Percentiles rank a stretch among this genome's conserved stretches.
Evolutionary conservation across 2,329 filamentous ascomycete species (phyloP).

Genomic region (Aspergillus nomiae): DNA sequence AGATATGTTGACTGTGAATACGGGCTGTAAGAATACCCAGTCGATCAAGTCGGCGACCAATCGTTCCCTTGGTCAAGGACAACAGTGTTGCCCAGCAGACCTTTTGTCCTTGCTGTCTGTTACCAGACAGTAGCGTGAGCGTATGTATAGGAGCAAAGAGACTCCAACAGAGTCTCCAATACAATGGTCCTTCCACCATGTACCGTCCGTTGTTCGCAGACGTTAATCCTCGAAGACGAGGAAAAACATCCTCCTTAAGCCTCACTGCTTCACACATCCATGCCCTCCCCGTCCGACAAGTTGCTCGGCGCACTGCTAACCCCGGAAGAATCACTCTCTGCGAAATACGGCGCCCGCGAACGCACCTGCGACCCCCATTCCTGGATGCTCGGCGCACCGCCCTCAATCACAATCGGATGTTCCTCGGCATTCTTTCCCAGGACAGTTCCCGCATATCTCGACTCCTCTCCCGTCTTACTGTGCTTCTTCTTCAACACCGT

Average conservation of each 20-base stretch:
- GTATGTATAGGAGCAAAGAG: background rate
- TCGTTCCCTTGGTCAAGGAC: background rate
- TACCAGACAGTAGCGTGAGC: background rate
- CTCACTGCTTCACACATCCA: constrained; percentile 34
- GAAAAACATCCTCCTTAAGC: background rate
- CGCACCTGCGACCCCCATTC: constrained; percentile 59
- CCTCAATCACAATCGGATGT: constrained; percentile 74
- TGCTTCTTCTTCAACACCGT: constrained; percentile 87
- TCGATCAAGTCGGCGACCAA: background rate
- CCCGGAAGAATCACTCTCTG: constrained; percentile 37
- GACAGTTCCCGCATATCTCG: constrained; percentile 80
- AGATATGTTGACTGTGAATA: background rate
- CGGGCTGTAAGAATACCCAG: background rate
- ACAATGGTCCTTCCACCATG: background rate
- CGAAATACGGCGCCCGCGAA: constrained; percentile 31
- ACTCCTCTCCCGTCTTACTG: constrained; percentile 84
- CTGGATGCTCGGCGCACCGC: constrained; percentile 68
- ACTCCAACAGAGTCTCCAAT: background rate
- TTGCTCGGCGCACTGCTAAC: constrained; percentile 45
- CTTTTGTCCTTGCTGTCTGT: background rate
- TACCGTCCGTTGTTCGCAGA: background rate
- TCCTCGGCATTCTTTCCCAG: constrained; percentile 74
- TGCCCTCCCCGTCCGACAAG: constrained; percentile 39
- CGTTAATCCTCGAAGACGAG: background rate
- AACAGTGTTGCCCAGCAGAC: background rate